These are phyloP conservation scores for Micractinium sp. DNA, from an alignment of 139 green algal genomes.

Conservation along the genomic window DNA sequence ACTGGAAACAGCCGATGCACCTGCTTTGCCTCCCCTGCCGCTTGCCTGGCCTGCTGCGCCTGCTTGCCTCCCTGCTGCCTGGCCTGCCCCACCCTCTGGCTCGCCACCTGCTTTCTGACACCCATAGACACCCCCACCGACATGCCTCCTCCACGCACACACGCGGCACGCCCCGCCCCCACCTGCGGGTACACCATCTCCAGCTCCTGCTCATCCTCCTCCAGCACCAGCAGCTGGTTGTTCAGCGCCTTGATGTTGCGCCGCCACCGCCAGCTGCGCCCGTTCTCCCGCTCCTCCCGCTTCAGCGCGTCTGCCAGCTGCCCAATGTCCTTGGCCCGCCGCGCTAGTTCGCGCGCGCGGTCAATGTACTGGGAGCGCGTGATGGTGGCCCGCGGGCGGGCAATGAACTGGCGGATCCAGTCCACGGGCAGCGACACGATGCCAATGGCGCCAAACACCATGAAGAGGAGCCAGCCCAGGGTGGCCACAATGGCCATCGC, in stretches of 20 bases:
- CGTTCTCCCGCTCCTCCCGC: conserved; percentile 67
- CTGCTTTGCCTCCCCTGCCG: not conserved
- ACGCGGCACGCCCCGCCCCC: not conserved
- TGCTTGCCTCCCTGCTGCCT: no score
- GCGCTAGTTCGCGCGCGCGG: conserved; percentile 73
- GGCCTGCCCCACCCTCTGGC: no score
- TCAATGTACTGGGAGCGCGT: conserved; percentile 89
- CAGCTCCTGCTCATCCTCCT: conserved; percentile 90
- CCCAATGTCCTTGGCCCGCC: conserved; percentile 78
- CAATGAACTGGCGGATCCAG: conserved; percentile 82
- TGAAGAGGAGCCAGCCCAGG: conserved; percentile 92
- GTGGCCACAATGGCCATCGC: conserved; percentile 89
- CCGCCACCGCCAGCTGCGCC: conserved; percentile 75
- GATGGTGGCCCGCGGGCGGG: conserved; percentile 78
- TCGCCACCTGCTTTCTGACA: not conserved
- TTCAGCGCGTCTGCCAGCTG: conserved; percentile 62
- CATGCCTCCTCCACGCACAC: not conserved
- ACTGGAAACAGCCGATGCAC: not conserved
- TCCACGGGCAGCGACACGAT: conserved; percentile 89
- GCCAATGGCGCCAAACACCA: conserved; percentile 94
- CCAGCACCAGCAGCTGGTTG: conserved; percentile 82
- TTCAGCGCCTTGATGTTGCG: conserved; percentile 77
- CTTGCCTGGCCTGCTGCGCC: no score
- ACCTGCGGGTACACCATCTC: conserved; percentile 89
- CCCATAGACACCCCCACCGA: not conserved